Conservation (phyloP, 352 stramenopile genomes). For the Phytophthora parvispora region DNA sequence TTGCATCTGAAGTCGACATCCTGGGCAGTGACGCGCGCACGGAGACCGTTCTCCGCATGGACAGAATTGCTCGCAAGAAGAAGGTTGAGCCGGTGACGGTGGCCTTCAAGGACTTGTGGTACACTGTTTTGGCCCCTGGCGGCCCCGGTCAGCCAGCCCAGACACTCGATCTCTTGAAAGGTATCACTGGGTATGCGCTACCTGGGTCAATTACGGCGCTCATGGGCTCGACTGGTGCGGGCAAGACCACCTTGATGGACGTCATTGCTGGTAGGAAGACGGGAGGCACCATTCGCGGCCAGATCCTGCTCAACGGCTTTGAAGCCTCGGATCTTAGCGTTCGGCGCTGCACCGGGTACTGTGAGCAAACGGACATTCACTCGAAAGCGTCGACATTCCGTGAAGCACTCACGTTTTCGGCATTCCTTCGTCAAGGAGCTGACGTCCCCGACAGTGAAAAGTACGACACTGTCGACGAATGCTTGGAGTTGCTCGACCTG, state of each 20-base stretch:
- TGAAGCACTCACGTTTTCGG: conserved; percentile 67
- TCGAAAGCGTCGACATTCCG: conserved; percentile 5
- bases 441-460: conserved; percentile 38
- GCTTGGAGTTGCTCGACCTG: conserved; percentile 43
- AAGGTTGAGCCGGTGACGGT: conserved; percentile 2
- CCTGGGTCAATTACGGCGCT: conserved; percentile 71
- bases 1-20: neutral
- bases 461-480: conserved; percentile 38
- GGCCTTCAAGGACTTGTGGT: conserved; percentile 11
- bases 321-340: conserved; percentile 56
- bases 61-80: neutral
- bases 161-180: conserved; percentile 54
- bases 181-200: conserved; percentile 32
- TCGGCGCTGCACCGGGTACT: conserved; percentile 21
- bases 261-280: conserved; percentile 57
- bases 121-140: conserved; percentile 47
- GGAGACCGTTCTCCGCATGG: neutral
- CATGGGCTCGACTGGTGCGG: conserved; percentile 78
- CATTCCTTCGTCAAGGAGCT: conserved; percentile 61
- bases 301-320: conserved; percentile 71
- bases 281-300: conserved; percentile 78
- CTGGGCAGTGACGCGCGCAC: neutral
- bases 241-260: conserved; percentile 96
- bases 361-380: conserved; percentile 10
- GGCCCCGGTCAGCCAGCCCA: conserved; percentile 26